These are phyloP conservation scores for Scheffersomyces cryptocercus DNA, from an alignment of 1,139 yeast species.

Conservation along the genomic window DNA sequence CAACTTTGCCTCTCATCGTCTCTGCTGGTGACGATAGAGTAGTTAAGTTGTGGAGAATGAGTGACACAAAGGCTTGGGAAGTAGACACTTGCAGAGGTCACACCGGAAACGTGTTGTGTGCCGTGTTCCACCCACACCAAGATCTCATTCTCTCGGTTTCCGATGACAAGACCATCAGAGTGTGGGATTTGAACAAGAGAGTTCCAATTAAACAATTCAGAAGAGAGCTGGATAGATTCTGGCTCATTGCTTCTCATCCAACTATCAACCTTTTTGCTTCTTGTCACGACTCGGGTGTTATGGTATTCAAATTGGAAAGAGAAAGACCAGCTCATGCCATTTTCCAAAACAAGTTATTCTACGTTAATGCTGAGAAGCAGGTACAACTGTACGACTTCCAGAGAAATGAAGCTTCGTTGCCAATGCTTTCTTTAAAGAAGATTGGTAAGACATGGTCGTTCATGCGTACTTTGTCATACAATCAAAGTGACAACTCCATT, in stretches of 20 bases:
- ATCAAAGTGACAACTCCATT: constrained; percentile 88
- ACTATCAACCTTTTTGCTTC: constrained; percentile 90
- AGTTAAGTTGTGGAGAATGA: constrained; percentile 96
- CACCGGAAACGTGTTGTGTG: constrained; percentile 87
- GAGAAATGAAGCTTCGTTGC: constrained; percentile 63
- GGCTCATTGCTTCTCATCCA: constrained; percentile 92
- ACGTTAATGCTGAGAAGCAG: constrained; percentile 82
- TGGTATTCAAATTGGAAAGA: constrained; percentile 96
- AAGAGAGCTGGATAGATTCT: constrained; percentile 92
- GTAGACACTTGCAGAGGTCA: constrained; percentile 98
- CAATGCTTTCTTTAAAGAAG: constrained; percentile 80
- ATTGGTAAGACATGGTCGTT: constrained; percentile 86
- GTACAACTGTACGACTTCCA: constrained; percentile 76
- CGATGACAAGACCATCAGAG: constrained; percentile 95
- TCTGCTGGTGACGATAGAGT: constrained; percentile 97
- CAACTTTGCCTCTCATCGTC: constrained; percentile 90
- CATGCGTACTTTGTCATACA: constrained; percentile 82
- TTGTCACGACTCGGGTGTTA: constrained; percentile 95
- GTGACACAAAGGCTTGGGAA: constrained; percentile 98
- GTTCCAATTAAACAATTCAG: constrained; percentile 93
- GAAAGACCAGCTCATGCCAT: constrained; percentile 91
- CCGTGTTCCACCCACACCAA: constrained; percentile 90
- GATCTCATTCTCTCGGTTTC: constrained; percentile 91
- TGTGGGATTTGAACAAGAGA: constrained; percentile 95
- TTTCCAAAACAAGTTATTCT: constrained; percentile 69